A percentile compares a stretch with the other conserved stretches of the same genome.
Evolutionary conservation across 306 rosid species (phyloP).

Genomic region (Pachyrhizus erosus): DNA sequence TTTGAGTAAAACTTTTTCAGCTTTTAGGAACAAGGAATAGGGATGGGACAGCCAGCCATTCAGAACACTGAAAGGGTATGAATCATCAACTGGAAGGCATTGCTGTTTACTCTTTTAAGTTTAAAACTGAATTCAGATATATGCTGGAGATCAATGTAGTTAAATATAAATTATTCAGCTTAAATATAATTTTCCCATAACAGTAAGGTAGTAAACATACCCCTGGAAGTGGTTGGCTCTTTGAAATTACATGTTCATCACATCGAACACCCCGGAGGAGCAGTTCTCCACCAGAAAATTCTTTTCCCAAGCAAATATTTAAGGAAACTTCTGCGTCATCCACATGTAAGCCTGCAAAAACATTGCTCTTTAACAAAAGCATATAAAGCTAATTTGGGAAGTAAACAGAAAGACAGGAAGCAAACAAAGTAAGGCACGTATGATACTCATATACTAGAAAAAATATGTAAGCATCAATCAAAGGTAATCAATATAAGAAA

Average conservation of each 20-base stretch:
- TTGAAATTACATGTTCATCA: slow-evolving; percentile 79
- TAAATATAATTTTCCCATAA: neutral
- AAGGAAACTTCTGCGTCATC: slow-evolving; percentile 92
- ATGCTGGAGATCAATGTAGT: slow-evolving; percentile 23
- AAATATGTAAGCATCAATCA: too few species aligned
- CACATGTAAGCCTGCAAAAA: slow-evolving; percentile 84
- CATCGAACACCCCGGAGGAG: slow-evolving; percentile 91
- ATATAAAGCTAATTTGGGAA: neutral
- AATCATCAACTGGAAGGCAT: neutral
- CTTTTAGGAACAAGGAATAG: neutral
- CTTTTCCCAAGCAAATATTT: slow-evolving; percentile 88
- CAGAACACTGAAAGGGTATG: neutral
- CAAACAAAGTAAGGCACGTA: too few species aligned
- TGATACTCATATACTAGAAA: too few species aligned
- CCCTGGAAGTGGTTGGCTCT: slow-evolving; percentile 50
- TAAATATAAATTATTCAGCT: neutral
- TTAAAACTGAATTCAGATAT: slow-evolving; percentile 3
- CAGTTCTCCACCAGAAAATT: slow-evolving; percentile 83
- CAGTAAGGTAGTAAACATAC: slow-evolving; percentile 51
- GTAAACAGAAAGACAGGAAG: too few species aligned
- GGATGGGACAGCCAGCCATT: neutral
- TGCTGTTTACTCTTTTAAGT: neutral
- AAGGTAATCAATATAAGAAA: too few species aligned
- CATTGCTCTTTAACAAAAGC: slow-evolving; percentile 25
- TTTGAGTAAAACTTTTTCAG: neutral